Conservation (phyloP, 805 yeast species). For the Metahyphopichia silvanorum region DNA sequence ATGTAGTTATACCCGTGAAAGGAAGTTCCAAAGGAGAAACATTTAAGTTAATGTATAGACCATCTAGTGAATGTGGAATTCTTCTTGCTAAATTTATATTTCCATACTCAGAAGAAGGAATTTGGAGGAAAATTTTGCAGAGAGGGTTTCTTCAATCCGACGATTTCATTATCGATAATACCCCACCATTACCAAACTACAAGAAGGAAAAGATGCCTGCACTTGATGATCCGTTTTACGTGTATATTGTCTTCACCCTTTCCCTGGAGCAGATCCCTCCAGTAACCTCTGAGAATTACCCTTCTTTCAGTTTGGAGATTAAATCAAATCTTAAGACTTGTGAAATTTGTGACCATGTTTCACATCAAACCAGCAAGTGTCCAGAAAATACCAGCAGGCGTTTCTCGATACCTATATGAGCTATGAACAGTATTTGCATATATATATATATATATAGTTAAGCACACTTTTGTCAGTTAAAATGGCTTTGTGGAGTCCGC, state of each 20-base stretch:
- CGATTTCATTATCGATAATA: background rate
- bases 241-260: background rate
- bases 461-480: background rate
- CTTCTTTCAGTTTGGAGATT: background rate
- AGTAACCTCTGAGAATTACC: background rate
- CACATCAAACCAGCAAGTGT: constrained; percentile 1
- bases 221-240: background rate
- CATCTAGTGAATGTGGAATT: constrained; percentile 1
- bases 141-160: background rate
- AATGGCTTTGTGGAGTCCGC: background rate
- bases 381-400: background rate
- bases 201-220: constrained; percentile 1
- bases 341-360: constrained; percentile 1
- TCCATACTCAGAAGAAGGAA: constrained; percentile 2
- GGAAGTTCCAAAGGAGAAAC: background rate
- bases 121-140: background rate
- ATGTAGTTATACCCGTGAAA: background rate
- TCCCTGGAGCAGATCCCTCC: constrained; percentile 1
- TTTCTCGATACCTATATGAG: background rate
- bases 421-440: background rate
- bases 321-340: background rate
- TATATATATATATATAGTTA: background rate
- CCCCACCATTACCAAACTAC: background rate
- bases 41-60: background rate
- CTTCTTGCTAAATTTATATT: background rate